Evolutionary conservation across 495 filamentous ascomycete species (phyloP).

Genomic region (Hypoxylon crocopeplum): DNA sequence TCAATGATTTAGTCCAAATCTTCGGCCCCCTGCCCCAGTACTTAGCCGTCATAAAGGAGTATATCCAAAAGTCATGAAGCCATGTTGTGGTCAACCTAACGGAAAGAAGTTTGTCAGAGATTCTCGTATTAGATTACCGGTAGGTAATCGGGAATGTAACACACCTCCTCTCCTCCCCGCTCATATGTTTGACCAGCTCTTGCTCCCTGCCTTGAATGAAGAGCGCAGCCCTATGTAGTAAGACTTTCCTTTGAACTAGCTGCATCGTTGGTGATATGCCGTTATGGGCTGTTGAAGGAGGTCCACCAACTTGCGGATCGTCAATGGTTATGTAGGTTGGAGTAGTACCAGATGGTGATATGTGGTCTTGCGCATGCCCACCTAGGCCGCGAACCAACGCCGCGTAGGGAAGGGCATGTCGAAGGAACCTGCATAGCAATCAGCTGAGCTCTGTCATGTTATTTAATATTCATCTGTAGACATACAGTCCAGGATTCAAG

Average conservation of each 20-base stretch:
- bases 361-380: conserved; percentile 4
- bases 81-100: conserved; percentile 29
- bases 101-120: conserved; percentile 18
- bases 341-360: conserved; percentile 15
- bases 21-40: conserved; percentile 51
- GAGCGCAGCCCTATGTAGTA: conserved; percentile 41
- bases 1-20: conserved; percentile 39
- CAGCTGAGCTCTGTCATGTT: background rate
- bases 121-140: background rate
- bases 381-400: conserved; percentile 1
- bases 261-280: conserved; percentile 37
- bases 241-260: conserved; percentile 35
- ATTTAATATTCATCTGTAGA: background rate
- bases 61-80: conserved; percentile 54
- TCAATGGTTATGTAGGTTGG: conserved; percentile 9
- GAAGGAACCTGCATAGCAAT: conserved; percentile 11
- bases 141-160: conserved; percentile 15
- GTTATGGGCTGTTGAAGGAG: background rate
- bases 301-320: background rate
- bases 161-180: conserved; percentile 34
- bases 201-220: conserved; percentile 42
- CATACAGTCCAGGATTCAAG: conserved; percentile 26
- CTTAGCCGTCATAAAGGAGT: conserved; percentile 51
- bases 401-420: conserved; percentile 33
- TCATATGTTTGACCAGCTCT: conserved; percentile 35